phyloP scores from a whole-genome alignment of 2,329 filamentous ascomycete genomes.

The Phaeosphaeriaceae sp. region DNA sequence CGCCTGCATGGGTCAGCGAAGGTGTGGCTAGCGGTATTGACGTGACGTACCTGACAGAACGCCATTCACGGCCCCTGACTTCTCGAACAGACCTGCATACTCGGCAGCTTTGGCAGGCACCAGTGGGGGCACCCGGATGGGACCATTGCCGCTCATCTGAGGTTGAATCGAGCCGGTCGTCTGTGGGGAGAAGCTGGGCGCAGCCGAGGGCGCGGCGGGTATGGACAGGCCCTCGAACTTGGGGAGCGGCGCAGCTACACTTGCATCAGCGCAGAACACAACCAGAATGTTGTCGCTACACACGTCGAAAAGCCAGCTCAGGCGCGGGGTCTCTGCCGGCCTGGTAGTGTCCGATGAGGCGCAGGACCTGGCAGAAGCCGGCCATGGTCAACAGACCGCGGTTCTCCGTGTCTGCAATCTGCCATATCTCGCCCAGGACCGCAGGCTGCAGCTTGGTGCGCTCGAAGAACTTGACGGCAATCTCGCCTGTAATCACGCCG shows the following conservation, averaged over 20 bases:
- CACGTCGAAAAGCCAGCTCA: slow-evolving; percentile 81
- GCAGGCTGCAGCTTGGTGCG: slow-evolving; percentile 88
- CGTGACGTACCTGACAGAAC: slow-evolving; percentile 68
- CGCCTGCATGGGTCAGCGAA: slow-evolving; percentile 59
- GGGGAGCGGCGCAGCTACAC: slow-evolving; percentile 77
- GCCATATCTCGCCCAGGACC: slow-evolving; percentile 95
- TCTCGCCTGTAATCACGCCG: slow-evolving; percentile 92
- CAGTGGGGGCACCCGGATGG: slow-evolving; percentile 86
- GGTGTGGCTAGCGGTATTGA: not conserved
- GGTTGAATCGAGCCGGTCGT: slow-evolving; percentile 44
- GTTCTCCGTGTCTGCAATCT: slow-evolving; percentile 97
- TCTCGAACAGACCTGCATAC: slow-evolving; percentile 89
- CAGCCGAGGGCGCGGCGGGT: slow-evolving; percentile 57
- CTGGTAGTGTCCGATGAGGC: slow-evolving; percentile 95
- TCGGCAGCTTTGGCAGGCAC: slow-evolving; percentile 88
- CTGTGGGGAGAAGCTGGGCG: slow-evolving; percentile 53
- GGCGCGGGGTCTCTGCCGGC: slow-evolving; percentile 80
- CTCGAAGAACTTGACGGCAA: slow-evolving; percentile 97
- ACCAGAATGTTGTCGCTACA: slow-evolving; percentile 22
- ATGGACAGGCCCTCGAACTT: slow-evolving; percentile 82
- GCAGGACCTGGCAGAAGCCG: slow-evolving; percentile 90
- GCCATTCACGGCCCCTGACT: slow-evolving; percentile 79
- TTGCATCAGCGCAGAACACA: slow-evolving; percentile 23
- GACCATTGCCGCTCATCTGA: slow-evolving; percentile 57
- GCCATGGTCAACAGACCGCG: slow-evolving; percentile 89